These are phyloP conservation scores for Populus alba DNA, from an alignment of 345 rosid species.

Conservation along the genomic window DNA sequence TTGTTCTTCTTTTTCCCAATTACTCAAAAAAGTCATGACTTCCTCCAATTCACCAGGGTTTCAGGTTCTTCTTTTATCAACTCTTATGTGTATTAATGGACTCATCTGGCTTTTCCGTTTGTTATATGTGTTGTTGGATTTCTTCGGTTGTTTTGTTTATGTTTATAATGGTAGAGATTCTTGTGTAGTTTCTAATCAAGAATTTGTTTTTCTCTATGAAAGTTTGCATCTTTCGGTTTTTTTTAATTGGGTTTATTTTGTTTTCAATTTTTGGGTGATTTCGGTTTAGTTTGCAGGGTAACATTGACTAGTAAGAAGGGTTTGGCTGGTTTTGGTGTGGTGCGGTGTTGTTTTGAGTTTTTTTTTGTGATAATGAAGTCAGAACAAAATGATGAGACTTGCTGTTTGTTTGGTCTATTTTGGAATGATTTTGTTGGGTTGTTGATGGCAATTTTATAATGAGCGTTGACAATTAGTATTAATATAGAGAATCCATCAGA, in stretches of 20 bases:
- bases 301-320: not conserved
- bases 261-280: not conserved
- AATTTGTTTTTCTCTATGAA: not conserved
- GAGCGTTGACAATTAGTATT: not conserved
- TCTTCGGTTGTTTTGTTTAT: not conserved
- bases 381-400: not conserved
- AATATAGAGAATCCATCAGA: not conserved
- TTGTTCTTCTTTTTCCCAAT: conserved; percentile 12
- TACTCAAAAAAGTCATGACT: conserved; percentile 5
- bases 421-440: not conserved
- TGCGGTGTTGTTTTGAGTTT: no score
- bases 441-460: not conserved
- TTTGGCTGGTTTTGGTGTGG: not conserved
- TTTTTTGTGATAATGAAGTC: not conserved
- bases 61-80: conserved; percentile 2
- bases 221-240: not conserved
- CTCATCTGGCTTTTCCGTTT: not conserved
- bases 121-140: not conserved
- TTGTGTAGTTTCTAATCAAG: not conserved
- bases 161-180: not conserved
- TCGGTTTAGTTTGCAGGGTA: not conserved
- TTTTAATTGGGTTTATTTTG: not conserved
- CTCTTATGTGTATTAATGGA: not conserved
- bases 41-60: conserved; percentile 2
- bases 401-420: not conserved